Evolutionary conservation across 2,329 filamentous ascomycete species (phyloP).

Genomic region (Macrophomina tecta): DNA sequence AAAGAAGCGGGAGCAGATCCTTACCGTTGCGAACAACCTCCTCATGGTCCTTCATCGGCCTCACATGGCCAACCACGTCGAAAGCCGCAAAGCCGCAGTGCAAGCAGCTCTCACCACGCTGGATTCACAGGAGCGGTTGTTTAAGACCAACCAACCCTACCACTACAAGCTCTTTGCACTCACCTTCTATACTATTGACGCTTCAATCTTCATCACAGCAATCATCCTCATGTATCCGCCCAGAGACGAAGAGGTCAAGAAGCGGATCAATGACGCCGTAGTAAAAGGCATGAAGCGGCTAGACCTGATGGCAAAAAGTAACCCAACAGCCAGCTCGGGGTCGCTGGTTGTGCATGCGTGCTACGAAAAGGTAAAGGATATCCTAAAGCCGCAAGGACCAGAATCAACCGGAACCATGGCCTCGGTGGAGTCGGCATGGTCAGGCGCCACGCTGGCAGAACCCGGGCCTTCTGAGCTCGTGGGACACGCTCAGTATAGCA

Average conservation of each 20-base stretch:
- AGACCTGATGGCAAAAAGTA: background rate
- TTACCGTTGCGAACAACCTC: slow-evolving; percentile 1
- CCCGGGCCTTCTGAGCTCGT: background rate
- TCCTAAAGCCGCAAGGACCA: background rate
- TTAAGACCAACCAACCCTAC: background rate
- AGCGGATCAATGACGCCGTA: slow-evolving; percentile 2
- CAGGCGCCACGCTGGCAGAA: background rate
- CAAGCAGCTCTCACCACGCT: slow-evolving; percentile 6
- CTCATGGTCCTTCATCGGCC: slow-evolving; percentile 18
- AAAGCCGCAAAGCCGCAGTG: slow-evolving; percentile 12
- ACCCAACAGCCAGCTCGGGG: slow-evolving; percentile 2
- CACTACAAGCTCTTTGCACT: slow-evolving; percentile 18
- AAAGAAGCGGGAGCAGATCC: slow-evolving; percentile 4
- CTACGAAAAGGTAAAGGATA: slow-evolving; percentile 10
- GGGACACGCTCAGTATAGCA: background rate
- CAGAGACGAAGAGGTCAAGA: slow-evolving; percentile 1
- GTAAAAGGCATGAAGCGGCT: background rate
- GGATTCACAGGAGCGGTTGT: slow-evolving; percentile 7
- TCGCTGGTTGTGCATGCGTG: background rate
- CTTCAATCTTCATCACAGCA: slow-evolving; percentile 1
- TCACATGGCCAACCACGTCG: slow-evolving; percentile 9
- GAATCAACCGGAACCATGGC: background rate
- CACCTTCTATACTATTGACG: background rate
- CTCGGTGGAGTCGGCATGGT: background rate
- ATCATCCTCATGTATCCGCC: slow-evolving; percentile 7